Base-by-base conservation (phyloP, 2,329 filamentous ascomycete species). In the Ascochyta koolunga region DNA sequence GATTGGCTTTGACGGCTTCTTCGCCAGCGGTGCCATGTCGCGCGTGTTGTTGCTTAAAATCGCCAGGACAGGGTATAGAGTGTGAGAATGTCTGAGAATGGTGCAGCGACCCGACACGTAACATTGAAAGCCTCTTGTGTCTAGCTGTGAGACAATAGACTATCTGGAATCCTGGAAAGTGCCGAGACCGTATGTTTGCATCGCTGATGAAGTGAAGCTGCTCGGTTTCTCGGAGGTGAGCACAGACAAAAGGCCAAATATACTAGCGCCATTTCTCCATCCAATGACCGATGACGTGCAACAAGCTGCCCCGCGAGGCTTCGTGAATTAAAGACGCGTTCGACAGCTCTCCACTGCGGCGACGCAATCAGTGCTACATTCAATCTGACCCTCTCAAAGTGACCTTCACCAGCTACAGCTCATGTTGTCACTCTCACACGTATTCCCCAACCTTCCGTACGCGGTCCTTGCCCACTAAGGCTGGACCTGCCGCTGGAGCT, bases 261-360 rank as follows among this genome's bases (percentile, higher is more conserved):
- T 4, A 3, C 29, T 48, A 54, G 44, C 51, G 45, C 22, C 44
- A 24, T 35, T 29, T 5, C 21, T 15, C 39, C 19, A 24, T 44
- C 50, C 51, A 54, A 54, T 54, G 40, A 36, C 51, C 27, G 45
- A 45, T 50, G 46, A 54, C 45, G 51, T 49, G n/a, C 50, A 41
- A 11, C n/a, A 21, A 36, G 18, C 35, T 54, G 51, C 51, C 51
- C 51, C 51, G 51, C 51, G 51, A 54, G n/a, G 31, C 44, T 40
- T 39, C 18, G 53, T 56, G 47, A 51, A 39, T 35, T 56, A 41
- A 50, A 27, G 44, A 54, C 58, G 58, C 58, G 54, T 56, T 31
- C n/a, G 36, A 39, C 42, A 63, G 71, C 93, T 96, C 73, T 96
- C 65, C 87, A 96, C 67, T 85, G 90, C 74, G 86, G 86, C 57